These are phyloP conservation scores for Dissophora ornata DNA, from an alignment of 192 early-diverging fungal species.

Conservation along the genomic window DNA sequence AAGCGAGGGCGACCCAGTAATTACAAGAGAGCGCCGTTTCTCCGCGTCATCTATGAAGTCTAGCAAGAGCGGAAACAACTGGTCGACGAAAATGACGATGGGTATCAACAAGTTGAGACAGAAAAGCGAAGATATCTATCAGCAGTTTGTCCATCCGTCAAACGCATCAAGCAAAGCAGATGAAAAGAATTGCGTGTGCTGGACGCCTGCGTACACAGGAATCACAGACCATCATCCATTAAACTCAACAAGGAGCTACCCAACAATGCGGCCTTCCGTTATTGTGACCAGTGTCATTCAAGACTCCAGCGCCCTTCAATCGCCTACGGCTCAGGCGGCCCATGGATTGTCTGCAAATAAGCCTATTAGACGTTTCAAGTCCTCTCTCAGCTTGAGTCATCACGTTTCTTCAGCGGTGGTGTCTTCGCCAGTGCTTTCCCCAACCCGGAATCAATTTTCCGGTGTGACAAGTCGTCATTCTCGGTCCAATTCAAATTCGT, in stretches of 20 bases:
- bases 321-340: neutral
- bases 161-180: neutral
- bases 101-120: constrained; percentile 42
- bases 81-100: constrained; percentile 39
- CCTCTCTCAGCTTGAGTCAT: constrained; percentile 19
- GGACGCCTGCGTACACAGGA: constrained; percentile 34
- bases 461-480: constrained; percentile 27
- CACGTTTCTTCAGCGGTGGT: neutral
- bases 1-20: constrained; percentile 16
- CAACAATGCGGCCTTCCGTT: constrained; percentile 26
- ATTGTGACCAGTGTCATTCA: constrained; percentile 12
- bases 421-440: constrained; percentile 18
- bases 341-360: constrained; percentile 12
- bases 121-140: constrained; percentile 50
- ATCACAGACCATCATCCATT: constrained; percentile 30
- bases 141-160: constrained; percentile 30
- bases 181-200: constrained; percentile 23
- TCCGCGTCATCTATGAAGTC: constrained; percentile 36
- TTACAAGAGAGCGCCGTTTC: constrained; percentile 21
- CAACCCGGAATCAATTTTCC: constrained; percentile 35
- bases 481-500: constrained; percentile 36
- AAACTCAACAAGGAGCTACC: constrained; percentile 21
- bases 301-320: neutral
- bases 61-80: constrained; percentile 15
- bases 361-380: constrained; percentile 39